phyloP scores from a whole-genome alignment of 2,329 filamentous ascomycete genomes.

The Tolypocladium guangdongense region DNA sequence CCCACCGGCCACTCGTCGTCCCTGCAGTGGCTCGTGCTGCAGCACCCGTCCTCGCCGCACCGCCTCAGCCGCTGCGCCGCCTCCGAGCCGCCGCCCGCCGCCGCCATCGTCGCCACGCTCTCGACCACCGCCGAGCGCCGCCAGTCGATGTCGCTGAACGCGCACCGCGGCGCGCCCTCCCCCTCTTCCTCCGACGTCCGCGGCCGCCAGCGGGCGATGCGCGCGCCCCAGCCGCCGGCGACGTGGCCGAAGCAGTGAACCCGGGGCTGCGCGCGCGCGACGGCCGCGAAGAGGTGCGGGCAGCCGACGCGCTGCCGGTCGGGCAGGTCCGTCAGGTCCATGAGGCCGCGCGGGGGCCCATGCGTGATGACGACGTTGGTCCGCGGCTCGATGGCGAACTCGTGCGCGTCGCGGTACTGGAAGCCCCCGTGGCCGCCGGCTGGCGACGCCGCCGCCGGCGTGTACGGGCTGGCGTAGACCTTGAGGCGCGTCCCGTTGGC shows the following conservation, averaged over 20 bases:
- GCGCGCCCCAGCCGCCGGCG: constrained; percentile 24
- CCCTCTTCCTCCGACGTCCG: not conserved
- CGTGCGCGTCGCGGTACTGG: constrained; percentile 25
- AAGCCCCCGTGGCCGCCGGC: constrained; percentile 27
- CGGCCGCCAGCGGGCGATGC: constrained; percentile 34
- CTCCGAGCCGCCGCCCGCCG: too few relatives aligned
- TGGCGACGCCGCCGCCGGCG: constrained; percentile 14
- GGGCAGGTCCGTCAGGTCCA: constrained; percentile 22
- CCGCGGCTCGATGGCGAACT: constrained; percentile 13
- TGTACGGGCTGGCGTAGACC: constrained; percentile 35
- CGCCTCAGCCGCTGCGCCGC: not conserved
- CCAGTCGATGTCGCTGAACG: too few relatives aligned
- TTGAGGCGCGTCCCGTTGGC: constrained; percentile 28
- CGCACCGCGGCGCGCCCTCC: too few relatives aligned
- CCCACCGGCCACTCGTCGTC: not conserved
- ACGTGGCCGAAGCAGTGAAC: constrained; percentile 28
- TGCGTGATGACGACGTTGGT: constrained; percentile 24
- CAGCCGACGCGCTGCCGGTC: constrained; percentile 17
- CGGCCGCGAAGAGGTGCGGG: constrained; percentile 16
- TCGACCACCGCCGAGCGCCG: too few relatives aligned
- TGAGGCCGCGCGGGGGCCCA: constrained; percentile 25
- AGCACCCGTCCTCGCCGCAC: not conserved
- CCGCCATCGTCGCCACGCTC: too few relatives aligned
- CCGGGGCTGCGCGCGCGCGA: constrained; percentile 16
- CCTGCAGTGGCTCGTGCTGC: not conserved